These are phyloP conservation scores for Oehlia diaphana DNA, from an alignment of 192 early-diverging fungal genomes.

Conservation along the genomic window DNA sequence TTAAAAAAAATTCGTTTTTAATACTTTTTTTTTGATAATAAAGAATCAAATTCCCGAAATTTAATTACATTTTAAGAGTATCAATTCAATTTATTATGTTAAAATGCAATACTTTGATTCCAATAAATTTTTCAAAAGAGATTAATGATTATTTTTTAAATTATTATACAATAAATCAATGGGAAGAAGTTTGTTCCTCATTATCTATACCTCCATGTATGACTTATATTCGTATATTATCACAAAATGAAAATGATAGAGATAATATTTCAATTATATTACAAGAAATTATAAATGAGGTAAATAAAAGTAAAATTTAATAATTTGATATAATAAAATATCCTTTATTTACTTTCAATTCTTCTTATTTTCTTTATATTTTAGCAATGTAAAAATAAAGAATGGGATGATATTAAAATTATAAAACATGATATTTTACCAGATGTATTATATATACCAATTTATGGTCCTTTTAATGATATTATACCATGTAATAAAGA, in stretches of 20 bases:
- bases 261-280: background rate
- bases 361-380: too few relatives aligned
- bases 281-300: too few relatives aligned
- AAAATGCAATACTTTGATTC: too few relatives aligned
- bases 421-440: slow-evolving; percentile 8
- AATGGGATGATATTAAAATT: background rate
- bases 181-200: background rate
- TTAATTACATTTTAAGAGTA: too few relatives aligned
- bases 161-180: background rate
- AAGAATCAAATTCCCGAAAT: too few relatives aligned
- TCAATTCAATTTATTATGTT: too few relatives aligned
- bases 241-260: background rate
- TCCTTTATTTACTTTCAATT: too few relatives aligned
- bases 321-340: too few relatives aligned
- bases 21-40: too few relatives aligned
- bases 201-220: slow-evolving; percentile 5
- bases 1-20: too few relatives aligned
- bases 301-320: too few relatives aligned
- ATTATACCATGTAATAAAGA: slow-evolving; percentile 22
- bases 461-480: background rate
- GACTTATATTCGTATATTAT: slow-evolving; percentile 23
- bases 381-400: too few relatives aligned
- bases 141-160: slow-evolving; percentile 5
- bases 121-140: background rate
- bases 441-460: slow-evolving; percentile 29